phyloP scores from a whole-genome alignment of 2,329 filamentous ascomycete genomes.

The Hypoxylon sp. region DNA sequence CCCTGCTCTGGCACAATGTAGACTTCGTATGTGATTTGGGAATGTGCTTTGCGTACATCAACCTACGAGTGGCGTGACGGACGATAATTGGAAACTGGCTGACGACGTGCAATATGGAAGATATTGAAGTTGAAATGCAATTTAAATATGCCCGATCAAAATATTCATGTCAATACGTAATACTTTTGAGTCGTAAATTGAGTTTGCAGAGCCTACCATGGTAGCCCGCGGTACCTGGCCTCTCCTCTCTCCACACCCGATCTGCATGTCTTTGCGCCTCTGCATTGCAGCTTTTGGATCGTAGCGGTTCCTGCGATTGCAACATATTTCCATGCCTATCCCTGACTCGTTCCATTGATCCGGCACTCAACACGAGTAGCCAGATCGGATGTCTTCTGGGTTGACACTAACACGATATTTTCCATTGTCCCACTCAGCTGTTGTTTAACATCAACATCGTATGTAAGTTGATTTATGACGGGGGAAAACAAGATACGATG shows the following conservation, averaged over 20 bases:
- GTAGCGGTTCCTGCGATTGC: conserved; percentile 19
- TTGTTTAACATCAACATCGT: neutral
- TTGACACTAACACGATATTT: conserved; percentile 13
- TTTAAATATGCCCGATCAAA: conserved; percentile 15
- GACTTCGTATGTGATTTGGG: conserved; percentile 26
- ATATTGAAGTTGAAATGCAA: conserved; percentile 21
- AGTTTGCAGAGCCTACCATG: conserved; percentile 8
- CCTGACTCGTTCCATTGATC: conserved; percentile 15
- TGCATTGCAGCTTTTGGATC: conserved; percentile 5
- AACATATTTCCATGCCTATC: conserved; percentile 11
- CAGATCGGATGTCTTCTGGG: neutral
- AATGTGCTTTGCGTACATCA: conserved; percentile 13
- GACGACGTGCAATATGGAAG: conserved; percentile 33
- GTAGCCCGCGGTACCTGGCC: conserved; percentile 16
- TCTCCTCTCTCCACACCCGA: conserved; percentile 25
- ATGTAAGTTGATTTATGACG: neutral
- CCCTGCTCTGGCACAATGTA: neutral
- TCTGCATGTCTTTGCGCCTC: conserved; percentile 16
- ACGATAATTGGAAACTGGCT: conserved; percentile 15
- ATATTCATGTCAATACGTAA: conserved; percentile 28
- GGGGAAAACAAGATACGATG: conserved; percentile 4
- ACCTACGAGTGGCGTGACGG: neutral
- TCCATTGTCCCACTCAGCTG: neutral
- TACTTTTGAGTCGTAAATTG: conserved; percentile 11
- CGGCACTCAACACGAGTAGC: conserved; percentile 20